Evolutionary conservation across 2,329 filamentous ascomycete species (phyloP).

Genomic region (Diaporthe eres): DNA sequence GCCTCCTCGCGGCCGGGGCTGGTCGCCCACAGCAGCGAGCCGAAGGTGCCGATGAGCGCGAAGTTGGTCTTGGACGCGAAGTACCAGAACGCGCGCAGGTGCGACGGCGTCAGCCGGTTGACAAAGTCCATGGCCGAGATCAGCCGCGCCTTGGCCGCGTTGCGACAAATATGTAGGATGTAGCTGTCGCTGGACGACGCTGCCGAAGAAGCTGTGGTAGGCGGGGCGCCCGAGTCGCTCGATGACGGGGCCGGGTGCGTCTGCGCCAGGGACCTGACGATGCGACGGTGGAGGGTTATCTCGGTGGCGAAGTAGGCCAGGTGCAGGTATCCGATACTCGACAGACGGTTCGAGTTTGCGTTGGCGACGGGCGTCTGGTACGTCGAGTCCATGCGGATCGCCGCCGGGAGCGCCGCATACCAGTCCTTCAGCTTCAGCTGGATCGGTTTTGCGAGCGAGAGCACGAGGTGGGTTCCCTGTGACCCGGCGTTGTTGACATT

Average conservation of each 20-base stretch:
- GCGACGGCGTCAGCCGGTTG: conserved; percentile 87
- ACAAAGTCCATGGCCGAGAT: conserved; percentile 99
- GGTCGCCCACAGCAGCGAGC: conserved; percentile 89
- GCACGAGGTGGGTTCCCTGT: conserved; percentile 79
- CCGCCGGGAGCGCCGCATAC: conserved; percentile 78
- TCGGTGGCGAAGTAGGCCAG: conserved; percentile 94
- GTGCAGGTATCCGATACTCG: conserved; percentile 83
- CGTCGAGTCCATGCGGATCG: conserved; percentile 76
- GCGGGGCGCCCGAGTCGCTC: conserved; percentile 44
- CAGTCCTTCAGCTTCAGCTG: conserved; percentile 87
- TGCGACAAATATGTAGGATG: conserved; percentile 91
- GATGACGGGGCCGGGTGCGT: conserved; percentile 49
- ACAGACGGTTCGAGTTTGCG: conserved; percentile 61
- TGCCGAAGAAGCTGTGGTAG: conserved; percentile 36
- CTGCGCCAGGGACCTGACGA: conserved; percentile 82
- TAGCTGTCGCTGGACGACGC: conserved; percentile 76
- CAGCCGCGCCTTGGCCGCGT: conserved; percentile 91
- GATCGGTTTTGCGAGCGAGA: conserved; percentile 84
- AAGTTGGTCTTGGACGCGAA: conserved; percentile 92
- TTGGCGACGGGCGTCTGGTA: conserved; percentile 55
- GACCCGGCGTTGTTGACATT: conserved; percentile 75
- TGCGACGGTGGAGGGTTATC: conserved; percentile 92
- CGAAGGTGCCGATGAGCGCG: conserved; percentile 94
- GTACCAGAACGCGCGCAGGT: conserved; percentile 94
- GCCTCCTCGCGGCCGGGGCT: conserved; percentile 89